These are phyloP conservation scores for Phoma sp. DNA, from an alignment of 2,329 filamentous ascomycete species.

Conservation along the genomic window DNA sequence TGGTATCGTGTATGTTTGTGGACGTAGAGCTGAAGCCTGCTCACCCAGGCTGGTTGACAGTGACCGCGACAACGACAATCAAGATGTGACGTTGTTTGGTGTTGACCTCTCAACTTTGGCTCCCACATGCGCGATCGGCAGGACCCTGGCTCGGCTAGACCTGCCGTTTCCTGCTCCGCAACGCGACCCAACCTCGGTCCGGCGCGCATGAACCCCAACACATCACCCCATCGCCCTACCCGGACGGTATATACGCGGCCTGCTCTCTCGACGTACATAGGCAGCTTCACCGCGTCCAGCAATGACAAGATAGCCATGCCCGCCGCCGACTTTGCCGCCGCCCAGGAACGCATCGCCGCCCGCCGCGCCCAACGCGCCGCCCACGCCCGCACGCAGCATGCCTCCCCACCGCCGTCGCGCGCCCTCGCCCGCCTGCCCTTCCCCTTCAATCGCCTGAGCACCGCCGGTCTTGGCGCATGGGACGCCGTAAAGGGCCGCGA, in stretches of 20 bases:
- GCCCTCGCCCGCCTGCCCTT: constrained; percentile 51
- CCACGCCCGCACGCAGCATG: constrained; percentile 59
- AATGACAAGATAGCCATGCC: constrained; percentile 28
- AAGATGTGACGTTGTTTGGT: not conserved
- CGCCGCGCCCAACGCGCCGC: constrained; percentile 79
- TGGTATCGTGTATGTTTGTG: not conserved
- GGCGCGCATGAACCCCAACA: constrained; percentile 17
- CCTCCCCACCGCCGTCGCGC: constrained; percentile 54
- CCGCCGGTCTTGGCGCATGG: constrained; percentile 64
- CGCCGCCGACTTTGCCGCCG: constrained; percentile 79
- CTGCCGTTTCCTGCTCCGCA: not conserved
- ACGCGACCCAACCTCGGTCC: constrained; percentile 37
- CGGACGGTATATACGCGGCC: not conserved
- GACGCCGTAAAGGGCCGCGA: constrained; percentile 74
- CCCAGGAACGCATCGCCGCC: constrained; percentile 83
- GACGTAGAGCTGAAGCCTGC: constrained; percentile 22
- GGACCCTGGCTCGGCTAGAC: constrained; percentile 17
- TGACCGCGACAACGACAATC: too few relatives aligned
- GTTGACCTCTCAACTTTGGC: not conserved
- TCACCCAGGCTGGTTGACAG: constrained; percentile 34
- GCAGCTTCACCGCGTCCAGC: too few relatives aligned
- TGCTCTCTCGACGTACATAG: not conserved
- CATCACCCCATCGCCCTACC: constrained; percentile 29
- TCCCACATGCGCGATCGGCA: not conserved
- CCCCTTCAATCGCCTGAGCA: constrained; percentile 66